These are phyloP conservation scores for Silene noctiflora DNA, from an alignment of 179 eudicot species.

Conservation along the genomic window DNA sequence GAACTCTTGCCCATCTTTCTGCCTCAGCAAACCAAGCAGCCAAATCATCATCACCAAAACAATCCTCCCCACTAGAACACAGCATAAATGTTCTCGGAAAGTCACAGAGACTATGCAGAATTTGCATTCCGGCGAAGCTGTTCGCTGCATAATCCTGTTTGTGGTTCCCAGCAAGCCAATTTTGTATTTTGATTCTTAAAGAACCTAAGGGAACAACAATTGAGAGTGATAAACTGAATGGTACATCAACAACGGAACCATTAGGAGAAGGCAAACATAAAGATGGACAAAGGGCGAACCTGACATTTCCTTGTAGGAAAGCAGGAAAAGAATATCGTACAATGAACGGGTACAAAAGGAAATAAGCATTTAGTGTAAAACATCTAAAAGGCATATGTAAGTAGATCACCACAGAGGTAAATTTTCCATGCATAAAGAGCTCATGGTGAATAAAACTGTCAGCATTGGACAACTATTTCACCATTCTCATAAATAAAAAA, in stretches of 20 bases:
- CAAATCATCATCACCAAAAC: constrained; percentile 76
- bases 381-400: background rate
- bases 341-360: background rate
- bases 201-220: constrained; percentile 42
- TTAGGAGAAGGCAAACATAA: background rate
- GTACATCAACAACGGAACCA: background rate
- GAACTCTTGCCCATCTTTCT: constrained; percentile 78
- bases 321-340: background rate
- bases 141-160: constrained; percentile 25
- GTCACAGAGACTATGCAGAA: constrained; percentile 43
- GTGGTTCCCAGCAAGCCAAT: constrained; percentile 54
- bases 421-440: constrained; percentile 1
- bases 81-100: constrained; percentile 46
- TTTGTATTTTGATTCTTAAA: constrained; percentile 48
- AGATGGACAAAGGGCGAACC: background rate
- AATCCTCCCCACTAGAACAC: constrained; percentile 24
- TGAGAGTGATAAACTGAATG: background rate
- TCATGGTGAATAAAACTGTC: background rate
- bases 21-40: constrained; percentile 68
- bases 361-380: background rate
- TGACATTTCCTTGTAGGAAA: background rate
- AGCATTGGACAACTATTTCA: background rate
- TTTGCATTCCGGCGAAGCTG: constrained; percentile 29
- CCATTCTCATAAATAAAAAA: background rate
- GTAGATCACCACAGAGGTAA: constrained; percentile 1